Evolutionary conservation across 2,329 filamentous ascomycete genomes (phyloP).

Genomic region (Aspergillus neotritici): DNA sequence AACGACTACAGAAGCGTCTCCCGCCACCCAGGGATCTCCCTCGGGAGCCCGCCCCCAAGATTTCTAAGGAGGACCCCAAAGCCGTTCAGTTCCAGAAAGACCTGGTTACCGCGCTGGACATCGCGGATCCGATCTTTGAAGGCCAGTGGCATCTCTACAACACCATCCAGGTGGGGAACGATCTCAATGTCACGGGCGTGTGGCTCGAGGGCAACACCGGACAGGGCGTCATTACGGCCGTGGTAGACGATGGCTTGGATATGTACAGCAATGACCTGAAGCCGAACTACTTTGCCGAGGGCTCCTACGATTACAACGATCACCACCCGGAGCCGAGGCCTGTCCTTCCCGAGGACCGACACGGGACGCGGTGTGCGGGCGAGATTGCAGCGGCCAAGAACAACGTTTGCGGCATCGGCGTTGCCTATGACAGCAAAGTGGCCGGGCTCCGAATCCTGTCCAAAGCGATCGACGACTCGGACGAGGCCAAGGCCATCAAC

Average conservation of each 20-base stretch:
- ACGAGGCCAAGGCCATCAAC: slow-evolving; percentile 88
- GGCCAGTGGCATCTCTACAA: slow-evolving; percentile 98
- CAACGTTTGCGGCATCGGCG: slow-evolving; percentile 88
- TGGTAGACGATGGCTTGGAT: slow-evolving; percentile 93
- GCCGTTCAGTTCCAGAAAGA: slow-evolving; percentile 55
- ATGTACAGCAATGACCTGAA: slow-evolving; percentile 92
- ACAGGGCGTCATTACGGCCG: slow-evolving; percentile 80
- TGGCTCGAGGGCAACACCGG: slow-evolving; percentile 91
- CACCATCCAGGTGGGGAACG: slow-evolving; percentile 70
- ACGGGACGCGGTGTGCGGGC: slow-evolving; percentile 90
- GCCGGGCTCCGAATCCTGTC: slow-evolving; percentile 90
- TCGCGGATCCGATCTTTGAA: slow-evolving; percentile 82
- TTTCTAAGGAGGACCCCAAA: slow-evolving; percentile 29
- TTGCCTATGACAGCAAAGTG: slow-evolving; percentile 87
- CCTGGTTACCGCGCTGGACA: slow-evolving; percentile 63
- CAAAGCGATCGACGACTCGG: slow-evolving; percentile 81
- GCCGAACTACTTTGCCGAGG: slow-evolving; percentile 86
- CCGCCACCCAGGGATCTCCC: slow-evolving; percentile 29
- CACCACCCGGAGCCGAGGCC: slow-evolving; percentile 71
- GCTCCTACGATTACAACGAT: slow-evolving; percentile 97
- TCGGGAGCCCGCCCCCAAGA: slow-evolving; percentile 40
- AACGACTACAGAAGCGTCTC: slow-evolving; percentile 56
- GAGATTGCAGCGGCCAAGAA: slow-evolving; percentile 92
- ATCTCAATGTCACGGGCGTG: slow-evolving; percentile 91
- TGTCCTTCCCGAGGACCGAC: slow-evolving; percentile 74